Percentiles rank a stretch among this genome's conserved stretches.
These are phyloP conservation scores for Fusarium dlaminii DNA, from an alignment of 2,329 filamentous ascomycete genomes.

Conservation along the genomic window DNA sequence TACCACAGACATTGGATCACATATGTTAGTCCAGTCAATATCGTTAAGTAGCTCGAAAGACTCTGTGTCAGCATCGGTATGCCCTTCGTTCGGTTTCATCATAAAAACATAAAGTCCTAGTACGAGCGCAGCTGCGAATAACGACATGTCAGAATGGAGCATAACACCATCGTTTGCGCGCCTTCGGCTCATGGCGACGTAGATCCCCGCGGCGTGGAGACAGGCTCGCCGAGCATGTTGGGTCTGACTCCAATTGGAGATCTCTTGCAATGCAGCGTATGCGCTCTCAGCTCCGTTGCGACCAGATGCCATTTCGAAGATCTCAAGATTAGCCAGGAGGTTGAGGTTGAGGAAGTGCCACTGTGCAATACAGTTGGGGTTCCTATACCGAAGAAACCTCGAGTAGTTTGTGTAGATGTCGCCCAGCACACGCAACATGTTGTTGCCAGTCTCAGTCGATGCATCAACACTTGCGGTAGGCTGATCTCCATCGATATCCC, in stretches of 20 bases:
- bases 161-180: not conserved
- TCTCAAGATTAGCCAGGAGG: not conserved
- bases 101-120: not conserved
- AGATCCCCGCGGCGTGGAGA: not conserved
- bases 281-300: not conserved
- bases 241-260: not conserved
- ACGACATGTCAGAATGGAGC: not conserved
- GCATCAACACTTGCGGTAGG: not conserved
- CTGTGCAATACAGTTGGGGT: constrained; percentile 8
- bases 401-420: not conserved
- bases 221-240: not conserved
- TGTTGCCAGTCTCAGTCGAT: not conserved
- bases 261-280: not conserved
- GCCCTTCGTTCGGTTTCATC: not conserved
- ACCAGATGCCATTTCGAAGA: not conserved
- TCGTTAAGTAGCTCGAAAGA: not conserved
- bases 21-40: not conserved
- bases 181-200: not conserved
- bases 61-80: not conserved
- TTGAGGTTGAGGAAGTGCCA: constrained; percentile 1
- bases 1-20: not conserved
- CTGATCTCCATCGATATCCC: not conserved
- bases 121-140: not conserved
- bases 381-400: not conserved
- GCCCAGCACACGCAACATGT: not conserved